Evolutionary conservation across 2,329 filamentous ascomycete species (phyloP).

Genomic region (Ophiostoma novo-ulmi): DNA sequence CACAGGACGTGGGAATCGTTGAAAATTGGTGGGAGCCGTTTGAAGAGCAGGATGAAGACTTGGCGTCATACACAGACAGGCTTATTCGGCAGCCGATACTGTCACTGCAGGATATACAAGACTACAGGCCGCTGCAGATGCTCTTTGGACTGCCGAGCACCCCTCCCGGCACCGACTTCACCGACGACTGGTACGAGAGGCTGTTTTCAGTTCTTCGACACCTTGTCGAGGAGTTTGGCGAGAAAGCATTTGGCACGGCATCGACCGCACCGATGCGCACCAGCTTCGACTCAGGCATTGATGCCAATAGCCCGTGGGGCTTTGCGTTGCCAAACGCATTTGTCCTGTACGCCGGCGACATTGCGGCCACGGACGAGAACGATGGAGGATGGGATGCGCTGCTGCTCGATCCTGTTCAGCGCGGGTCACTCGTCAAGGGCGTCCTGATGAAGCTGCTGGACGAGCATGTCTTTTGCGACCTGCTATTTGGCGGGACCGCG

Average conservation of each 20-base stretch:
- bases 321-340: slow-evolving; percentile 30
- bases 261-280: neutral
- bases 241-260: slow-evolving; percentile 30
- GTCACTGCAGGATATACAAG: slow-evolving; percentile 20
- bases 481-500: slow-evolving; percentile 39
- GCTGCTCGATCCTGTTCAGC: slow-evolving; percentile 31
- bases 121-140: slow-evolving; percentile 28
- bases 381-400: slow-evolving; percentile 36
- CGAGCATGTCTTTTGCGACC: slow-evolving; percentile 36
- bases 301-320: neutral
- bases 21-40: slow-evolving; percentile 26
- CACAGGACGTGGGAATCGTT: slow-evolving; percentile 20
- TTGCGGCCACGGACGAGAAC: slow-evolving; percentile 36
- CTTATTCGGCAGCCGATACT: neutral
- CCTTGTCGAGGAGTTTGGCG: slow-evolving; percentile 29
- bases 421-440: slow-evolving; percentile 36
- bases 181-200: slow-evolving; percentile 31
- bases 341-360: slow-evolving; percentile 33
- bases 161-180: slow-evolving; percentile 22
- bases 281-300: neutral
- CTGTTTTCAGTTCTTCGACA: slow-evolving; percentile 33
- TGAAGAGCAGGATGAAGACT: neutral
- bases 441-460: slow-evolving; percentile 39
- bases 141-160: slow-evolving; percentile 27
- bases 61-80: too few species aligned